A percentile compares a stretch with the other conserved stretches of the same genome.
Evolutionary conservation across 345 rosid genomes (phyloP).

Genomic region (Syzygium aromaticum): DNA sequence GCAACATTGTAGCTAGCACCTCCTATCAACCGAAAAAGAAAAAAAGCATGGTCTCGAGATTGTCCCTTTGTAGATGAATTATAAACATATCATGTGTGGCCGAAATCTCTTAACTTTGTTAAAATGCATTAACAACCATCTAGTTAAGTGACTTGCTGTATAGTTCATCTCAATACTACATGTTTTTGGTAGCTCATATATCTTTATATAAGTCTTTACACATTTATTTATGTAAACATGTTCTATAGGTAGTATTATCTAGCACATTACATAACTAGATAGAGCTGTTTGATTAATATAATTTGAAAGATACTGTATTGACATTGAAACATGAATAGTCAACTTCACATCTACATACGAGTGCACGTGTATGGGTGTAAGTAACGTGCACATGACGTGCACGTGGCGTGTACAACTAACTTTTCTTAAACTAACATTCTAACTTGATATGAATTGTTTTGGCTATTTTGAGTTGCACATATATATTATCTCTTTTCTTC

Average conservation of each 20-base stretch:
- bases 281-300: neutral
- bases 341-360: neutral
- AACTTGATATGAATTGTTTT: neutral
- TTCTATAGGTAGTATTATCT: neutral
- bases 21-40: too few relatives aligned
- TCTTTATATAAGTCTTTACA: too few relatives aligned
- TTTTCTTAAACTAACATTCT: neutral
- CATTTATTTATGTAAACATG: neutral
- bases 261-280: neutral
- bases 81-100: too few relatives aligned
- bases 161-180: too few relatives aligned
- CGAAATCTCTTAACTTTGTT: too few relatives aligned
- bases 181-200: too few relatives aligned
- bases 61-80: too few relatives aligned
- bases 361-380: neutral
- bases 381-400: neutral
- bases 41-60: too few relatives aligned
- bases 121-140: too few relatives aligned
- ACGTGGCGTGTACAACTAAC: neutral
- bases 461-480: neutral
- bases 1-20: too few relatives aligned
- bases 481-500: neutral
- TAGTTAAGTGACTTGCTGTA: too few relatives aligned
- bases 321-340: neutral
- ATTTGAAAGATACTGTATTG: neutral